Percentiles rank a stretch among this genome's conserved stretches.
These are phyloP conservation scores for Jaapia argillacea DNA, from an alignment of 768 basidiomycete genomes.

Conservation along the genomic window DNA sequence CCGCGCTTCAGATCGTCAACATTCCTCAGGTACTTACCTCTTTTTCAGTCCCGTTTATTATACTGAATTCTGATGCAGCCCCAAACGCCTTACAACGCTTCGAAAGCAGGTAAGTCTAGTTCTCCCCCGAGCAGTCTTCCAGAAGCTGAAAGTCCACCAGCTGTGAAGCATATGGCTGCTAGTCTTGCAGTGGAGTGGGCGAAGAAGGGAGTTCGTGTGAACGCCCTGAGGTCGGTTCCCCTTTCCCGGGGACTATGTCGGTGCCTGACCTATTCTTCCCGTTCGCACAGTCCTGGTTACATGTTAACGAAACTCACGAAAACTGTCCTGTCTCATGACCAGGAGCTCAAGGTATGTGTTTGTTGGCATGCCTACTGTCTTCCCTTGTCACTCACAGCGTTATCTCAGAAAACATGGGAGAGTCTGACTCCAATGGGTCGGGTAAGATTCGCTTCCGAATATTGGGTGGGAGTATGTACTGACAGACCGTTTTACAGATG, in stretches of 20 bases:
- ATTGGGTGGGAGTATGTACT: slow-evolving; percentile 3
- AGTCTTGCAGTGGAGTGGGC: slow-evolving; percentile 97
- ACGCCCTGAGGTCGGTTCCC: slow-evolving; percentile 51
- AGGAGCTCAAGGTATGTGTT: slow-evolving; percentile 58
- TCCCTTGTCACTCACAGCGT: slow-evolving; percentile 5
- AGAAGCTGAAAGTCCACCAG: slow-evolving; percentile 21
- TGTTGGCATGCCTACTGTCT: slow-evolving; percentile 1
- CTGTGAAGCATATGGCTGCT: slow-evolving; percentile 90
- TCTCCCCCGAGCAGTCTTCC: neutral
- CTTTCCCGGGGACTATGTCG: too few species aligned
- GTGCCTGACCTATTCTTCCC: neutral
- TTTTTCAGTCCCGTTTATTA: neutral
- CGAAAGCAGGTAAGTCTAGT: slow-evolving; percentile 63
- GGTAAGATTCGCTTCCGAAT: slow-evolving; percentile 29
- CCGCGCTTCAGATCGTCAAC: slow-evolving; percentile 59
- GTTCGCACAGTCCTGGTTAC: slow-evolving; percentile 71
- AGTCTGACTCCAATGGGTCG: slow-evolving; percentile 78
- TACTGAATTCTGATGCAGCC: slow-evolving; percentile 33
- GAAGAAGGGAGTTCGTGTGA: slow-evolving; percentile 78
- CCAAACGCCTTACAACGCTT: slow-evolving; percentile 94
- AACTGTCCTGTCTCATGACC: slow-evolving; percentile 67
- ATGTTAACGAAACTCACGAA: slow-evolving; percentile 87
- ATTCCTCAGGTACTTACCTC: slow-evolving; percentile 60
- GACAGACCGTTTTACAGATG: slow-evolving; percentile 37
- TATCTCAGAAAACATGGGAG: slow-evolving; percentile 78